Evolutionary conservation across 306 rosid genomes (phyloP), one percentile per base, ranked within the genome.

Genomic region (Trifolium fragiferum): DNA sequence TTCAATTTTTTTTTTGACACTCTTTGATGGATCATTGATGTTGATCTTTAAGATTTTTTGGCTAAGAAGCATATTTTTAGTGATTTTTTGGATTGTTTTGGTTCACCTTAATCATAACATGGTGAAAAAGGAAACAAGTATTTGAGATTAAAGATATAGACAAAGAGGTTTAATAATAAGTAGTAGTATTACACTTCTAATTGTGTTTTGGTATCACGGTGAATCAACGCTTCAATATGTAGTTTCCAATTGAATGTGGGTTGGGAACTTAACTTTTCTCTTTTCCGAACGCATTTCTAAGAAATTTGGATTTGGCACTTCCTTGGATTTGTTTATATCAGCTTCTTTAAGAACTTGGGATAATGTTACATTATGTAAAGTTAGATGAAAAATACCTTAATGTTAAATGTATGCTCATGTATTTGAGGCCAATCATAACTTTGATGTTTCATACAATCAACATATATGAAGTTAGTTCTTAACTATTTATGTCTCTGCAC

Each of bases 351-450:
- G 41, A 66, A 53, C 7, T 25, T 27, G 11, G 58, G 60, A 14
- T 57, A 54, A 54, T 51, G 21, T 35, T 25, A 75, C 18, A 2
- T 47, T 66, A n/a, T 30, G 14, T 27, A 4, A 10, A 35, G 21
- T 32, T 5, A 32, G 53, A 47, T 50, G 32, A 16, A 33, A 23
- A 68, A 46, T 32, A 50, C 60, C 30, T 51, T 30, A 61, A 27
- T 78, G 62, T 61, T n/a, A 69, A 14, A 61, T 18, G 16, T 40
- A 66, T 67, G 10, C 11, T 33, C 54, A 2, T 62, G 37, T 8
- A 72, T 64, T 14, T 70, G 25, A 54, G 41, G 13, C 8, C 53
- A 2, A 64, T 57, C 33, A 33, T 40, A 68, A 81, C 58, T 72
- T 6, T 32, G 53, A 49, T 54, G 33, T 46, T 59, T 73, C n/a